Evolutionary conservation across 306 rosid genomes (phyloP), one percentile per base, ranked within the genome.

Genomic region (Cajanus cajan): DNA sequence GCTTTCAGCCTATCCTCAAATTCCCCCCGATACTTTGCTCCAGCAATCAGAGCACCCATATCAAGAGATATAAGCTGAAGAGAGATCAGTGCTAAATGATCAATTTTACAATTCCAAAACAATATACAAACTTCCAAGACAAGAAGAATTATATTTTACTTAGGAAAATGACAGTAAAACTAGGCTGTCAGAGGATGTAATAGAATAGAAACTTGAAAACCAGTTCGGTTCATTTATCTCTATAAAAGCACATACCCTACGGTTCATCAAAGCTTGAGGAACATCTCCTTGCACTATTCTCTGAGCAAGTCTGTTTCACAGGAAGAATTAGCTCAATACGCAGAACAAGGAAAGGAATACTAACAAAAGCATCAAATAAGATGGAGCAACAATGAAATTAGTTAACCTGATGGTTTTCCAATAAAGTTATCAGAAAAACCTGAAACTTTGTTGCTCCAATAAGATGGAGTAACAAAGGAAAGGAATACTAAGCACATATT

Each of bases 1-100:
- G 98, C 98, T 88, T 94, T 94, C 82, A 94, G 88, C 90, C 98
- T 92, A 79, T 94, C 98, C 85, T 94, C 98, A 71, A 94, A 94
- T 86, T 94, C 98, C 68, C 98, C 98, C 36, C 98, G 88, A 76
- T 92, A 94, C 83, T 94, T 94, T 55, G 98, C 98, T 18, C 97
- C 98, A 78, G 97, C 98, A 89, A 94, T 94, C 15, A 92, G 93
- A 31, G 98, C 86, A 76, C 98, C 98, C 98, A 94, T 94, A 80
- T 92, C 98, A 83, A 94, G 98, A 52, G 98, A 94, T 74, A 94
- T 94, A 77, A 94, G 89, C 98, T 94, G 92, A 57, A 80, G 77
- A 71, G 79, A 65, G 21, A 71, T 54, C 39, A 7, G 52, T 55
- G 68, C 24, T 37, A 55, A 59, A 66, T 37, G 18, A 81, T 76